A percentile compares a stretch with the other conserved stretches of the same genome.
phyloP scores from a whole-genome alignment of 2,329 filamentous ascomycete species.

The Xylariaceae sp. region DNA sequence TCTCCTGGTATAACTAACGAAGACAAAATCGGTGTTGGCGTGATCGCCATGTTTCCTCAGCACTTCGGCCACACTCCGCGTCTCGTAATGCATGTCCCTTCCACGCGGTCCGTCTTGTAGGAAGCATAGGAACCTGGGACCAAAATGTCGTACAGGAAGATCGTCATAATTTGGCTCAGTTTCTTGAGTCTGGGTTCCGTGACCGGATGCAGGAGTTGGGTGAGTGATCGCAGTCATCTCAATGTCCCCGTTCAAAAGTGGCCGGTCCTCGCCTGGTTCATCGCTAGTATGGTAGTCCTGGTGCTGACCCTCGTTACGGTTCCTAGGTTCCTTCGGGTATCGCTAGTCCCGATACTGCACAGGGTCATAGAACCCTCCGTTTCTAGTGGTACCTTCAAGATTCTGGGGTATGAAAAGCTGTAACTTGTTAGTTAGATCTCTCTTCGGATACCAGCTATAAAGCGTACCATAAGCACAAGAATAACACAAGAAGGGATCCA shows the following conservation, averaged over 20 bases:
- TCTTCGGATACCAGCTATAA: not conserved
- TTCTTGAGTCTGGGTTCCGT: not conserved
- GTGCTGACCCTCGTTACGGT: conserved; percentile 3
- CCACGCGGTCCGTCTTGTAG: conserved; percentile 26
- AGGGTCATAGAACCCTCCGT: conserved; percentile 22
- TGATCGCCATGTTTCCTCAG: conserved; percentile 32
- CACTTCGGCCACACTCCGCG: conserved; percentile 36
- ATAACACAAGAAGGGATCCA: conserved; percentile 25
- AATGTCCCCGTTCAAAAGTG: conserved; percentile 3
- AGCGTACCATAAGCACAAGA: conserved; percentile 19
- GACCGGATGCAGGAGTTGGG: not conserved
- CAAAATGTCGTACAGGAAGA: conserved; percentile 17
- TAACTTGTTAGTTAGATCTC: not conserved
- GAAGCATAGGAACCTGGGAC: conserved; percentile 37
- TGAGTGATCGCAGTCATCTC: not conserved
- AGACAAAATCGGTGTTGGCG: conserved; percentile 44
- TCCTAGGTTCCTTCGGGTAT: conserved; percentile 22
- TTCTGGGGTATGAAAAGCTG: conserved; percentile 18
- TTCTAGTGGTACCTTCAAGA: conserved; percentile 14
- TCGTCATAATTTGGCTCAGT: conserved; percentile 17
- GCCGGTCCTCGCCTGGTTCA: not conserved
- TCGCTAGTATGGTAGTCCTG: not conserved
- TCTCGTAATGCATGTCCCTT: conserved; percentile 21
- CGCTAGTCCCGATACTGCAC: conserved; percentile 18
- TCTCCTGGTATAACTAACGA: conserved; percentile 50